These are phyloP conservation scores for Pestalotiopsis sp. DNA, from an alignment of 2,329 filamentous ascomycete species.

Conservation along the genomic window DNA sequence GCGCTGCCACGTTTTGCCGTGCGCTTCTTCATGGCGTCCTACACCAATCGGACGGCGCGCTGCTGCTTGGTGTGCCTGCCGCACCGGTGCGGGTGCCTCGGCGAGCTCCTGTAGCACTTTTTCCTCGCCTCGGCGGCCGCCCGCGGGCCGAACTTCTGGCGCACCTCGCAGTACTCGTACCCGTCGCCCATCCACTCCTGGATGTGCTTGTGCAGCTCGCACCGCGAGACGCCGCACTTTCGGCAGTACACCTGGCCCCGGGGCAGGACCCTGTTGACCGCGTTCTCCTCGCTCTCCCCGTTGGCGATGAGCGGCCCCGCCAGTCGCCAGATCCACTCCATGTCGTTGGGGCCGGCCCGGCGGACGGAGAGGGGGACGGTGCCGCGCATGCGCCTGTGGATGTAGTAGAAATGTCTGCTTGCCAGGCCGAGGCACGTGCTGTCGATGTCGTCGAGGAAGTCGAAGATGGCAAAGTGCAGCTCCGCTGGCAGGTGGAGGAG, in stretches of 20 bases:
- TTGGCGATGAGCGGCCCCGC: slow-evolving; percentile 44
- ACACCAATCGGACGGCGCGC: slow-evolving; percentile 31
- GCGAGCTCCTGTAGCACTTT: slow-evolving; percentile 63
- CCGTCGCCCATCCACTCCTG: slow-evolving; percentile 59
- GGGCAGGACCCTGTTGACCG: slow-evolving; percentile 51
- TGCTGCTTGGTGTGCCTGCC: slow-evolving; percentile 51
- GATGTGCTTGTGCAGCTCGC: slow-evolving; percentile 66
- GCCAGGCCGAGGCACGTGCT: slow-evolving; percentile 64
- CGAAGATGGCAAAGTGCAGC: slow-evolving; percentile 62
- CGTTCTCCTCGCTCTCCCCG: slow-evolving; percentile 19
- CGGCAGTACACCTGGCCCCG: slow-evolving; percentile 64
- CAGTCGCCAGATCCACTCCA: slow-evolving; percentile 66
- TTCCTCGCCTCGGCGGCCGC: slow-evolving; percentile 49
- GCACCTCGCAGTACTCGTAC: slow-evolving; percentile 63
- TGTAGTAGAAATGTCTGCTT: slow-evolving; percentile 59
- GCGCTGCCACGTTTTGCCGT: not conserved
- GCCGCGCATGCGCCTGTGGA: slow-evolving; percentile 59
- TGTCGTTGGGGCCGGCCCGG: slow-evolving; percentile 62
- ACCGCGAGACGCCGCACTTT: slow-evolving; percentile 63
- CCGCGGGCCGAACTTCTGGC: slow-evolving; percentile 55
- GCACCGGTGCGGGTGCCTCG: slow-evolving; percentile 59
- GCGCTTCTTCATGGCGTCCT: slow-evolving; percentile 6
- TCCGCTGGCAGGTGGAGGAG: slow-evolving; percentile 59
- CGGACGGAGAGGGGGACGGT: slow-evolving; percentile 58
- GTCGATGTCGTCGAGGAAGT: slow-evolving; percentile 66